Evolutionary conservation across 768 basidiomycete genomes (phyloP), one percentile per base, ranked within the genome.

Genomic region (Suillus plorans): DNA sequence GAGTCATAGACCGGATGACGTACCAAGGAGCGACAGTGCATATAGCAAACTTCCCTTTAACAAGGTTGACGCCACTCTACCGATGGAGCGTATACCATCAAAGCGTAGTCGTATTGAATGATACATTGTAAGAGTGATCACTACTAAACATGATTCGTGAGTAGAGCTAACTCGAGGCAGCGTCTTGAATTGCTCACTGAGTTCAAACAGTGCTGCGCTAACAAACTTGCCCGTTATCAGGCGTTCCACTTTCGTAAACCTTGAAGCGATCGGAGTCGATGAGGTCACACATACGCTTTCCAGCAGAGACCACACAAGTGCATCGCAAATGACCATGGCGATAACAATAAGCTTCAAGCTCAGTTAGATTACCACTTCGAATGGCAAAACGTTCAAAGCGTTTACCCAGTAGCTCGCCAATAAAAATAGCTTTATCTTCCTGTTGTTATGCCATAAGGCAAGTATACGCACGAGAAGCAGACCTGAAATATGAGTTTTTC

Each of bases 11-110:
- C 25, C 7, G 14, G 45, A 42, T 59, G 28, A 31, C 64, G 28
- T 44, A 67, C 66, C 53, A 36, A 65, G 25, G 31, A 67, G 52
- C 12, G 64, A 47, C 3, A 67, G 34, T 3, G 64, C 55, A 55
- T 67, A 65, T 45, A 67, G 3, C 57, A 67, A n/a, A 50, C 62
- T 67, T 47, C 66, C 66, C 22, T 62, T 60, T n/a, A 56, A 34
- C 53, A 67, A 37, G 18, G 61, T 45, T 37, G 45, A 47, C 18
- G 41, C 36, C 4, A 67, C 22, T 20, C 2, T 61, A 53, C 55
- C 20, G 16, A 37, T 16, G n/a, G 45, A 7, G 8, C 16, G 39
- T 41, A 31, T 45, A 31, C 60, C 60, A 42, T 22, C 55, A 41
- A 41, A 56, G 13, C 57, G 53, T 22, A 37, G n/a, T 25, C 1